phyloP scores from a whole-genome alignment of 2,329 filamentous ascomycete genomes.

The Dactylonectria estremocensis region DNA sequence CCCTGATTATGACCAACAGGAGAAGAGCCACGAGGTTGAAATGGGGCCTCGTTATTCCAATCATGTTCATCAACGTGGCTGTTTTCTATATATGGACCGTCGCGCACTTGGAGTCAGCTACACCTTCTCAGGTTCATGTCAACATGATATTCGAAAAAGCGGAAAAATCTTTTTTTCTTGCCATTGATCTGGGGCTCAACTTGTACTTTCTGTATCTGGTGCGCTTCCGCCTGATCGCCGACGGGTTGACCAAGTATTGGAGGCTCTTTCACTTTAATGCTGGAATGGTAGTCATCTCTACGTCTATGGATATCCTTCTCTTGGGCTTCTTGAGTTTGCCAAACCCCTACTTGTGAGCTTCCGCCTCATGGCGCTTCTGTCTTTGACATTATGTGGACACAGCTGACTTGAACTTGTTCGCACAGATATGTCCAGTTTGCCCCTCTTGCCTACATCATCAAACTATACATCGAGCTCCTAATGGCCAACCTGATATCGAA shows the following conservation, averaged over 20 bases:
- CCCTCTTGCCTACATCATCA: conserved; percentile 66
- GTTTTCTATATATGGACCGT: conserved; percentile 60
- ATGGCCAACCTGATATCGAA: conserved; percentile 67
- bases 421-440: conserved; percentile 62
- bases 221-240: conserved; percentile 61
- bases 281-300: conserved; percentile 62
- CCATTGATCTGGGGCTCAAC: conserved; percentile 65
- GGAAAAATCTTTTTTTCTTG: conserved; percentile 64
- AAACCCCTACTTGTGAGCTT: conserved; percentile 32
- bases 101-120: conserved; percentile 47
- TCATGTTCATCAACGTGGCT: conserved; percentile 56
- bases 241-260: conserved; percentile 66
- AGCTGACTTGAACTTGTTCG: conserved; percentile 23
- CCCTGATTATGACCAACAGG: conserved; percentile 58
- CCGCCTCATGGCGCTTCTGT: not conserved
- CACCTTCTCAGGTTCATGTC: conserved; percentile 19
- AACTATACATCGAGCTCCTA: conserved; percentile 67
- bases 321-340: conserved; percentile 45
- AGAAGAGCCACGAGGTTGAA: conserved; percentile 53
- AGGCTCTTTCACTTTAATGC: conserved; percentile 65
- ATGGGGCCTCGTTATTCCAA: conserved; percentile 53
- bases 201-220: conserved; percentile 64
- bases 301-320: conserved; percentile 61
- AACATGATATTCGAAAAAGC: conserved; percentile 45
- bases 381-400: conserved; percentile 15